Percentiles rank a stretch among this genome's conserved stretches.
phyloP scores from a whole-genome alignment of 768 basidiomycete genomes.

The Phylloporus sp. region DNA sequence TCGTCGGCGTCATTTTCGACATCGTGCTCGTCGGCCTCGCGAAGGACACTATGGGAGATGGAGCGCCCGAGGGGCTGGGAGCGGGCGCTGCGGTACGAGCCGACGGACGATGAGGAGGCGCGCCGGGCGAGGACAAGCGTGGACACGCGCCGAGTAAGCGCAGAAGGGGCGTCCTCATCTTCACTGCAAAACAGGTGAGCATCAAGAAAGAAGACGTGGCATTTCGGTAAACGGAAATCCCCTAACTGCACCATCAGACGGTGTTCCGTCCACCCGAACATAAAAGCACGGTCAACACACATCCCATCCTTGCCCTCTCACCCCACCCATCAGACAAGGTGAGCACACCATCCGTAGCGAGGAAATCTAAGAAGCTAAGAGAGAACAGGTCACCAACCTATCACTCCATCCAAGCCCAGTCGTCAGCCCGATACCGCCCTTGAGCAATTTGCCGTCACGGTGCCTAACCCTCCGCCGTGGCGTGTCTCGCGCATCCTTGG shows the following conservation, averaged over 20 bases:
- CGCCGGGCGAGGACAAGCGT: constrained; percentile 48
- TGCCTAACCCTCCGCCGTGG: constrained; percentile 53
- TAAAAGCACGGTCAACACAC: constrained; percentile 9
- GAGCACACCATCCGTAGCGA: background rate
- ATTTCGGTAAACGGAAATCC: constrained; percentile 5
- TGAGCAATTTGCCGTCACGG: constrained; percentile 54
- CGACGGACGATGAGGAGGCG: constrained; percentile 44
- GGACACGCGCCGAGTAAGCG: constrained; percentile 61
- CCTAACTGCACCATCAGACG: constrained; percentile 4
- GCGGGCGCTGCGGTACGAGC: constrained; percentile 12
- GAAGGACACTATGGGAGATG: constrained; percentile 29
- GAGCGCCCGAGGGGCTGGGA: constrained; percentile 25
- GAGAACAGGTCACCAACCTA: constrained; percentile 40
- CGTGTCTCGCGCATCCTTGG: constrained; percentile 57
- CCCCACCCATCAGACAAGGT: constrained; percentile 2
- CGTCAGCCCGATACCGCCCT: constrained; percentile 64
- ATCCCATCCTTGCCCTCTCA: background rate
- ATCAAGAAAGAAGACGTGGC: constrained; percentile 9
- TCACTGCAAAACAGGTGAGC: constrained; percentile 39
- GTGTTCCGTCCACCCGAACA: constrained; percentile 6
- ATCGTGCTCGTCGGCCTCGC: constrained; percentile 26
- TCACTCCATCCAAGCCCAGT: constrained; percentile 76
- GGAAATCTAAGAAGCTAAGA: background rate
- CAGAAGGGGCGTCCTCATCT: constrained; percentile 70
- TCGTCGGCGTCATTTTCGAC: constrained; percentile 14